Conservation (phyloP, 495 filamentous ascomycete genomes). For the Tuber indicum region DNA sequence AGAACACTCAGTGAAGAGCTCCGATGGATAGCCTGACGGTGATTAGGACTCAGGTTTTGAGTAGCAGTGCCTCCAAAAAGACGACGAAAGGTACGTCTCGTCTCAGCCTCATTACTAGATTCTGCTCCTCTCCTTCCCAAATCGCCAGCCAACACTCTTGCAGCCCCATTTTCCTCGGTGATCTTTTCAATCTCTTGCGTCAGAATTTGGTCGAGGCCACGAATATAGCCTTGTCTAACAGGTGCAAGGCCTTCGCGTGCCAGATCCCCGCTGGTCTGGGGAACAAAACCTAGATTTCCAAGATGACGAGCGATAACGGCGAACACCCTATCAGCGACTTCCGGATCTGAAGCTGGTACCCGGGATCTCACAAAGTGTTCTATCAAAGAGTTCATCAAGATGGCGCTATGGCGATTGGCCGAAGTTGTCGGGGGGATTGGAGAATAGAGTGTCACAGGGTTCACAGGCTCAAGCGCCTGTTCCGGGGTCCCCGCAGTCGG, state of each 20-base stretch:
- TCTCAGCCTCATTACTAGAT: neutral
- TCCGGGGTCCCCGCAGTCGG: conserved; percentile 3
- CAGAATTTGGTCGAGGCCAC: conserved; percentile 19
- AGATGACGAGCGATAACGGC: conserved; percentile 17
- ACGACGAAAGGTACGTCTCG: conserved; percentile 17
- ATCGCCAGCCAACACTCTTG: conserved; percentile 1
- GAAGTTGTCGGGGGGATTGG: conserved; percentile 10
- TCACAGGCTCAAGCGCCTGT: conserved; percentile 11
- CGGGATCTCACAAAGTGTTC: conserved; percentile 18
- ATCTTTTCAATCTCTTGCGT: conserved; percentile 22
- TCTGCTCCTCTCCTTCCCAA: conserved; percentile 9
- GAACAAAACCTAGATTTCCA: conserved; percentile 22
- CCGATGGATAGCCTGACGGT: conserved; percentile 18
- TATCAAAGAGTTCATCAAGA: conserved; percentile 26
- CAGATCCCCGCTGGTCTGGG: conserved; percentile 25
- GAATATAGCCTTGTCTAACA: conserved; percentile 21
- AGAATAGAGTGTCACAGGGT: conserved; percentile 26
- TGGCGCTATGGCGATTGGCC: conserved; percentile 13
- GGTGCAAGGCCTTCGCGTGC: conserved; percentile 23
- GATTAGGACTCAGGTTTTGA: neutral
- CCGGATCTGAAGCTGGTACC: conserved; percentile 9
- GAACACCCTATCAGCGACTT: conserved; percentile 21
- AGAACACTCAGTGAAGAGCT: conserved; percentile 28
- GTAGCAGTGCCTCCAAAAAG: conserved; percentile 15
- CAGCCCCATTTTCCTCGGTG: conserved; percentile 8